Conservation (phyloP, 257 asterid species). For the Ilex asprella region DNA sequence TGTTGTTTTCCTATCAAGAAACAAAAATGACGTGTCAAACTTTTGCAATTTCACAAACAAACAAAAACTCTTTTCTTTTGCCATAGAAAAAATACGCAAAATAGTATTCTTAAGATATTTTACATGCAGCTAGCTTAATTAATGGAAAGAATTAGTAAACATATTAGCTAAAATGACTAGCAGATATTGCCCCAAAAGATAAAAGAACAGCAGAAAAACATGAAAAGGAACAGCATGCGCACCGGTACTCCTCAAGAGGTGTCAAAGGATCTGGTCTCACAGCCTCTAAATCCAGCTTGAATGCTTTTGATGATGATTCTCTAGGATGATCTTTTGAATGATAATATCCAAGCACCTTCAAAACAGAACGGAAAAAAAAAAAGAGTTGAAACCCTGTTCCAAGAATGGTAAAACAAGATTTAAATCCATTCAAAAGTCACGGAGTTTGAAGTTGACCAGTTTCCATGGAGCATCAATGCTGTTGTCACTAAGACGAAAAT, state of each 20-base stretch:
- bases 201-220: slow-evolving; percentile 8
- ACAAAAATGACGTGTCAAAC: no score
- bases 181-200: neutral
- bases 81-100: no score
- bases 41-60: no score
- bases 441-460: slow-evolving; percentile 42
- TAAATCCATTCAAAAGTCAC: neutral
- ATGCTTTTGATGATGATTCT: slow-evolving; percentile 61
- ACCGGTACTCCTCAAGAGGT: slow-evolving; percentile 90
- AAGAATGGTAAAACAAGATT: neutral
- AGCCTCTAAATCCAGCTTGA: slow-evolving; percentile 73
- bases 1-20: no score
- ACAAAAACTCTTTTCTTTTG: no score
- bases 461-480: slow-evolving; percentile 95
- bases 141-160: no score
- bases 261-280: slow-evolving; percentile 87
- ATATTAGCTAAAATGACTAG: neutral
- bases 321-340: slow-evolving; percentile 74
- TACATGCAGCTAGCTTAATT: no score
- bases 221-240: slow-evolving; percentile 7
- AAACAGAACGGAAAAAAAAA: slow-evolving; percentile 10
- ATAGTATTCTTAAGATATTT: no score
- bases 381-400: slow-evolving; percentile 3
- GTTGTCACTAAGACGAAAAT: slow-evolving; percentile 55
- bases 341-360: slow-evolving; percentile 74